Percentiles rank a stretch among this genome's conserved stretches.
phyloP scores from a whole-genome alignment of 2,329 filamentous ascomycete species.

The Calonectria henricotiae region DNA sequence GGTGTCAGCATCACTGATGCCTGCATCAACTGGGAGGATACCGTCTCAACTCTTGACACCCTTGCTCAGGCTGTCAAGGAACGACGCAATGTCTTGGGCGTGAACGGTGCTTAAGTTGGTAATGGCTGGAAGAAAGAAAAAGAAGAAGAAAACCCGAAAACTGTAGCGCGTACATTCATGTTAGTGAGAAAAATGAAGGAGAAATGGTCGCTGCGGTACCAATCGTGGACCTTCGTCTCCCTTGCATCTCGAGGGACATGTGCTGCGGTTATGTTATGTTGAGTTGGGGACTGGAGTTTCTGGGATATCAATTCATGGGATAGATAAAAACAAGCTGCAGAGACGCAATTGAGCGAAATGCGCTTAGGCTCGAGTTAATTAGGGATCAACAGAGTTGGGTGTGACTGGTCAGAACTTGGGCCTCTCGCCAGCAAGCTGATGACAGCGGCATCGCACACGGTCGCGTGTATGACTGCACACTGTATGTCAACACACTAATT shows the following conservation, averaged over 20 bases:
- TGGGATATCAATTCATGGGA: constrained; percentile 44
- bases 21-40: constrained; percentile 96
- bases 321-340: constrained; percentile 47
- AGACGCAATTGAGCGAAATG: constrained; percentile 35
- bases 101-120: constrained; percentile 45
- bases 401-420: constrained; percentile 27
- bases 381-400: constrained; percentile 20
- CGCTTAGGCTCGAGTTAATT: constrained; percentile 27
- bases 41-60: constrained; percentile 81
- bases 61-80: constrained; percentile 87
- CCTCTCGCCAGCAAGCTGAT: constrained; percentile 30
- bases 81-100: constrained; percentile 57
- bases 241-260: constrained; percentile 4
- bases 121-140: neutral
- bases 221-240: constrained; percentile 24
- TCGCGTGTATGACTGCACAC: constrained; percentile 36
- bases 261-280: constrained; percentile 11
- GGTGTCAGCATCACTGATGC: constrained; percentile 98
- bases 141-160: neutral
- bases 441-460: constrained; percentile 44
- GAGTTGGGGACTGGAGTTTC: constrained; percentile 50
- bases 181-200: constrained; percentile 2
- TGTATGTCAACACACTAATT: constrained; percentile 35
- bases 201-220: constrained; percentile 12
- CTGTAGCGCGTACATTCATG: constrained; percentile 12